Conservation (phyloP, 306 rosid species). For the Quercus ilex region DNA sequence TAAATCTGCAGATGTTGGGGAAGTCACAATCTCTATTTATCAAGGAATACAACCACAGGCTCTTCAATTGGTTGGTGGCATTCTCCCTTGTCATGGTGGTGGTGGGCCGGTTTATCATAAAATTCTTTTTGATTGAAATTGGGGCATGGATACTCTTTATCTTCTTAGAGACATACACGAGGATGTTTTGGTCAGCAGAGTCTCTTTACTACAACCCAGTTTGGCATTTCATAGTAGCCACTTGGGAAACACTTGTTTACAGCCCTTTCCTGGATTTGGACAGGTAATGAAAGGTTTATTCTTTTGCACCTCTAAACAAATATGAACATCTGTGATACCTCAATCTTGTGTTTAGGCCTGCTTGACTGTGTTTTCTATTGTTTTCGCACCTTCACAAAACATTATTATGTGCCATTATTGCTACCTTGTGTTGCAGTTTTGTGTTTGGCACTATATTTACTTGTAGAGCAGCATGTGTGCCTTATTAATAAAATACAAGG, state of each 20-base stretch:
- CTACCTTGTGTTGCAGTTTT: background rate
- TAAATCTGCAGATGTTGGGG: constrained; percentile 73
- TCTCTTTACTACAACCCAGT: constrained; percentile 84
- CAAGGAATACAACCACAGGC: constrained; percentile 85
- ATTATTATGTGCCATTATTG: background rate
- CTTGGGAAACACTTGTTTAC: constrained; percentile 92
- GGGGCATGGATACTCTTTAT: constrained; percentile 92
- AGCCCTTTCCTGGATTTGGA: constrained; percentile 91
- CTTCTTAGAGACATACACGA: constrained; percentile 91
- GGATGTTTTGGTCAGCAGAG: constrained; percentile 97
- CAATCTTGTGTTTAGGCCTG: background rate
- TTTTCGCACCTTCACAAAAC: background rate
- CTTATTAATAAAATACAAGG: background rate
- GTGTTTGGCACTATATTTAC: background rate
- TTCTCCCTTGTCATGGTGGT: constrained; percentile 90
- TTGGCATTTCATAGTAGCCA: constrained; percentile 79
- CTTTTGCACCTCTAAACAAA: background rate
- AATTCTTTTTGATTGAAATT: constrained; percentile 75
- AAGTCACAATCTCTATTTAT: constrained; percentile 77
- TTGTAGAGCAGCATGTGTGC: background rate
- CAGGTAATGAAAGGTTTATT: constrained; percentile 52
- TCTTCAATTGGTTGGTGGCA: constrained; percentile 96
- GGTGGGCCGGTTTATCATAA: constrained; percentile 78
- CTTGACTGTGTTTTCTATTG: background rate
- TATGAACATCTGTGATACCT: background rate